Conservation (phyloP, 148 eudicot species). For the Oxyria digyna region DNA sequence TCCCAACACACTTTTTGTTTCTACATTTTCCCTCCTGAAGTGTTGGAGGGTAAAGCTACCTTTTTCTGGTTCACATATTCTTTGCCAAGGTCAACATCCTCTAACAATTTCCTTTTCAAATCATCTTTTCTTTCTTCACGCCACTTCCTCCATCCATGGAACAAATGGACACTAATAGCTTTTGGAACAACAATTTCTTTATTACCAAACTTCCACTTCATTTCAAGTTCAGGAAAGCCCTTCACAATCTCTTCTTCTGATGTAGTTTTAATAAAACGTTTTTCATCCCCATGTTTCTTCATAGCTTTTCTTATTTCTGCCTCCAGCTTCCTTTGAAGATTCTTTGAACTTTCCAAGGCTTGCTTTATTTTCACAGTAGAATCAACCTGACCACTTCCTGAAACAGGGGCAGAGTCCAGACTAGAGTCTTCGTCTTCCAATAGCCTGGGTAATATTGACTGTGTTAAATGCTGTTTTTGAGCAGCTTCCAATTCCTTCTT, state of each 20-base stretch:
- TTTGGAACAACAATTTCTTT: slow-evolving; percentile 76
- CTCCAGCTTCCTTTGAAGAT: slow-evolving; percentile 59
- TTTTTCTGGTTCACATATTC: slow-evolving; percentile 66
- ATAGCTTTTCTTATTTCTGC: slow-evolving; percentile 41
- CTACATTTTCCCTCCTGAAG: not conserved
- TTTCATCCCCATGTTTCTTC: slow-evolving; percentile 66
- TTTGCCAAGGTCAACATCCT: slow-evolving; percentile 55
- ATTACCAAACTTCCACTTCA: slow-evolving; percentile 79
- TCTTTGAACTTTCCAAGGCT: slow-evolving; percentile 42
- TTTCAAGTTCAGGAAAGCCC: slow-evolving; percentile 74
- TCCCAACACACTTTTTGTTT: not conserved
- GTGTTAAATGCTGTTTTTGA: slow-evolving; percentile 54
- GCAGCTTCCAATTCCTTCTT: slow-evolving; percentile 63
- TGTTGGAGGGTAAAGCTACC: slow-evolving; percentile 26
- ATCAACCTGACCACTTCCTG: slow-evolving; percentile 33
- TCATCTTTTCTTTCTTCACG: slow-evolving; percentile 69
- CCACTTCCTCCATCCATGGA: slow-evolving; percentile 90
- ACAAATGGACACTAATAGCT: slow-evolving; percentile 46
- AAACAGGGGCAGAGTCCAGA: slow-evolving; percentile 21
- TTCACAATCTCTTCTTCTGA: slow-evolving; percentile 66
- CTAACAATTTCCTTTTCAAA: slow-evolving; percentile 42
- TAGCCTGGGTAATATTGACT: slow-evolving; percentile 46
- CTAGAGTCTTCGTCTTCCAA: slow-evolving; percentile 39
- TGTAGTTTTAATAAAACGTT: slow-evolving; percentile 40
- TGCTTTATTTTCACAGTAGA: slow-evolving; percentile 45